These are phyloP conservation scores for Medicago lupulina DNA, from an alignment of 306 rosid genomes.

Conservation along the genomic window DNA sequence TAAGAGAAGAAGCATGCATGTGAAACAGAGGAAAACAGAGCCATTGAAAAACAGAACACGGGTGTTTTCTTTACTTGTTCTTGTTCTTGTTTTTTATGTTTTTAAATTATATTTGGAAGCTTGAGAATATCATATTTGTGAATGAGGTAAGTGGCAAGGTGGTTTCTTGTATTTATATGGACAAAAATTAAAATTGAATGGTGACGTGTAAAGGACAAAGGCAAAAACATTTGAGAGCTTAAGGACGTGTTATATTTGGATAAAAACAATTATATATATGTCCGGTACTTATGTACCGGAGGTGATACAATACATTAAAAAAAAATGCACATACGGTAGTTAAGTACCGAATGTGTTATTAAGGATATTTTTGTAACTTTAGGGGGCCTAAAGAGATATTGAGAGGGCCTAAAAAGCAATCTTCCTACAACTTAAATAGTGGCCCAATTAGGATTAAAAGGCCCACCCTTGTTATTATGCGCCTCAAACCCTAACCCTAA, in stretches of 20 bases:
- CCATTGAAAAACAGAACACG: no score
- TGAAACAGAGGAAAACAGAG: slow-evolving; percentile 32
- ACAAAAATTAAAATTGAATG: neutral
- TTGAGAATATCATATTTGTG: neutral
- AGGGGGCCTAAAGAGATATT: no score
- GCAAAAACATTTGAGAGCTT: neutral
- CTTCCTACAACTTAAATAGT: no score
- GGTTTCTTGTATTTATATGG: slow-evolving; percentile 45
- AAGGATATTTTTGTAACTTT: no score
- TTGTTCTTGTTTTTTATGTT: neutral
- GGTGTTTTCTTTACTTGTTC: neutral
- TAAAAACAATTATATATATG: no score
- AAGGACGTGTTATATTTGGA: slow-evolving; percentile 61
- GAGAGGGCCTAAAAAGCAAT: no score
- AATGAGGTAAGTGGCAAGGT: slow-evolving; percentile 13
- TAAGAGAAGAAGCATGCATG: slow-evolving; percentile 50
- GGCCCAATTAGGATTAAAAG: no score
- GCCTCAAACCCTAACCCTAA: neutral
- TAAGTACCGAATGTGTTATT: no score
- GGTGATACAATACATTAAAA: no score
- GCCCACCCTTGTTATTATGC: no score
- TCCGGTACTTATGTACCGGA: no score
- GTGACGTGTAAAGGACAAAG: neutral
- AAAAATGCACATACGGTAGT: no score
- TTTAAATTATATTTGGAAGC: neutral